Base-by-base conservation (phyloP, 192 early-diverging fungal genomes). In the Cetraspora pellucida region DNA sequence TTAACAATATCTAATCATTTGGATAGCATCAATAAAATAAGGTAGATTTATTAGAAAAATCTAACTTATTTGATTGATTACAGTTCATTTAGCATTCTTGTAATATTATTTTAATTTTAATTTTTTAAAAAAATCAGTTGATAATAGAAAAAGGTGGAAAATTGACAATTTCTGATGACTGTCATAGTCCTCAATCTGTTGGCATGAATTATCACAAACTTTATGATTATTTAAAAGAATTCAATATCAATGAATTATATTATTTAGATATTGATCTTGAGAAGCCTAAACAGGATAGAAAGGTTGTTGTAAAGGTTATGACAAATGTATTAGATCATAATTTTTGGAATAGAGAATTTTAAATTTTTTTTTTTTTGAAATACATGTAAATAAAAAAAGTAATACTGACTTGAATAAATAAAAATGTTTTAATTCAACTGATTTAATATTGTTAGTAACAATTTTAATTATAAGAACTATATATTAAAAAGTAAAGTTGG, bases 101-200 rank as follows among this genome's bases (percentile, higher is more conserved):
- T 37, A 37, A 2, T 37, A 37, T 37, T 37, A 6, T 6, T 37
- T 37, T 37, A 37, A 6, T 37, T 37, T 37, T 37, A 37, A 6
- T 37, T 37, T 6, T 37, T 37, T 37, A 6, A 7, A 6, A 37
- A 37, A 37, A 37, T 58, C 80, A 91, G 78, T 90, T 92, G 80
- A 92, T 92, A 16, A 21, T 87, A 5, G 52, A 75, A 2, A 85
- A 88, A 44, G 89, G 88, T 45, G 93, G 94, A 11, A 87, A 86
- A 25, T 88, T 97, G 54, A 96, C 95, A 3, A 81, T 99, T 3
- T 93, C 93, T 10, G 97, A 99, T 76, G 97, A 99, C 82, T 92
- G 91, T 58, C 97, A 99, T 78, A 96, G 95, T 10, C 94, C 94
- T 21, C 69, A 88, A 31, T 93, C 94, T 72, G 91, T 99, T 30